Base-by-base conservation (phyloP, 2,329 filamentous ascomycete genomes). In the Neopestalotiopsis sp. region DNA sequence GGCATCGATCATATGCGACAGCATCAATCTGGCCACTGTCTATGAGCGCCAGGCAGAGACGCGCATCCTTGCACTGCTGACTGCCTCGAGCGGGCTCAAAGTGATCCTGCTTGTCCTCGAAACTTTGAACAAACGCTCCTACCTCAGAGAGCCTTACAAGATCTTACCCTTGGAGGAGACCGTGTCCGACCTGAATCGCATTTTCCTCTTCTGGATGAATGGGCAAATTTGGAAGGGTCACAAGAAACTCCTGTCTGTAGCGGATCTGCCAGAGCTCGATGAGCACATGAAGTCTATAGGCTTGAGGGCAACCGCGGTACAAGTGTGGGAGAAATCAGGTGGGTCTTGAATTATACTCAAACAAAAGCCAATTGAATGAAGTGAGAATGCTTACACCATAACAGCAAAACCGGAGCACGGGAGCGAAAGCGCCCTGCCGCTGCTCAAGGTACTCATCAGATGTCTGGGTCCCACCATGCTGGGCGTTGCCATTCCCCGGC, bases 401-500 rank as follows among this genome's bases (percentile, higher is more conserved):
- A 14, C 30, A 62, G 59, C 59, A 17, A 62, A 62, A 62, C 59
- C 59, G n/a, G 17, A 62, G 24, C 24, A 9, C 30, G 57, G 57
- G 24, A 34, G 57, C 57, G 30, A 59, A 17, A 53, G 45, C n/a
- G 45, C 45, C 9, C 9, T 53, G n/a, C 45, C 45, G n/a, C 13
- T 66, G 49, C 49, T 66, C 24, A 53, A 20, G n/a, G 45, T 42
- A 57, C 24, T 45, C 42, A 38, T 58, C 64, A 32, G 49, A 5
- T 66, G 38, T 40, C 56, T 66, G 4, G 24, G 20, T 13, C n/a
- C 24, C 24, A 34, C 13, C 64, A 28, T 66, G 24, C 30, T 66
- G n/a, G 20, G 38, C 9, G n/a, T 28, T n/a, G 45, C 64, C 7
- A 66, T 66, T 12, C 64, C 64, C 49, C 78, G 83, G 7, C 45